Evolutionary conservation across 192 early-diverging fungal genomes (phyloP), one percentile per base, ranked within the genome.

Genomic region (Coemansia sp.): DNA sequence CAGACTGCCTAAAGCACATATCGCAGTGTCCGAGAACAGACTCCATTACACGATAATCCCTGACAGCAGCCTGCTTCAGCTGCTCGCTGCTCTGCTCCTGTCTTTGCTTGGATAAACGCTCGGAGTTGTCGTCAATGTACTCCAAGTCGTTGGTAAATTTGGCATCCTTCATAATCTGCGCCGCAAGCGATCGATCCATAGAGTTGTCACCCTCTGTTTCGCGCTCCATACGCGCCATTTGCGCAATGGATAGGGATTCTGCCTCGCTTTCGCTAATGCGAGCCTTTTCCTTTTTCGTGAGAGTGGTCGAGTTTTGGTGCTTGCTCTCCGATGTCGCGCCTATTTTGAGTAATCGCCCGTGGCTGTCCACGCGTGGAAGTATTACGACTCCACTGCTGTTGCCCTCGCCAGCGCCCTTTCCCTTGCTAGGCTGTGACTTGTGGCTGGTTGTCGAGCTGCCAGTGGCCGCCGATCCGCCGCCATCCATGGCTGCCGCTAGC

Each of bases 81-180:
- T 91, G 88, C 37, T 91, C 86, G 47, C 86, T 88, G 19, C 86
- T 86, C 64, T 84, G 86, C 26, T 86, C 84, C 21, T 85, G 76
- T 17, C 67, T 86, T 44, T 79, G 86, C 42, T 85, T 76, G 2
- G 92, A 86, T 58, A 97, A 81, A 17, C 83, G 86, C 70, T 98
- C 95, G 0, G 88, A 85, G 21, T 91, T 88, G 28, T 97, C 97
- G 74, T 97, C 96, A 86, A 97, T 87, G 55, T 97, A 96, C 47
- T 99, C 97, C 35, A 93, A 78, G 62, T 94, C 88, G 67, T 95
- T 72, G 46, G 68, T 44, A 33, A 82, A 77, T 58, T 59, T 67
- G 19, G 72, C n/a, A 63, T 82, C 76, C 33, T 60, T 57, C 9
- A 86, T 84, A 76, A 88, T 69, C 53, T 66, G 69, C 35, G 61